Conservation (phyloP, 495 filamentous ascomycete species). For the Tuber indicum region DNA sequence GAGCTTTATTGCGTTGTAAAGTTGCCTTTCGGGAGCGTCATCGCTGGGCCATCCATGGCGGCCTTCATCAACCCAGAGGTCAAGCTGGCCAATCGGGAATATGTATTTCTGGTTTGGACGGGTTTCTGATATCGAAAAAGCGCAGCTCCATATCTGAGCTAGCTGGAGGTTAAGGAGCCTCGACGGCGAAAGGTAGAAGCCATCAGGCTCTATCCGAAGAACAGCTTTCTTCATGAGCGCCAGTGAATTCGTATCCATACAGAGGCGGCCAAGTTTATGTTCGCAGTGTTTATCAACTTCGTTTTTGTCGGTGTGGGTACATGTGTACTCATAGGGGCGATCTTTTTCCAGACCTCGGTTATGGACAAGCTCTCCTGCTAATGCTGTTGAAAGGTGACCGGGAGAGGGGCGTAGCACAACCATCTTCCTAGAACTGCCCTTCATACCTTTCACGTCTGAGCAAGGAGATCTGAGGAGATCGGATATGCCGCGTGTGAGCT, state of each 20-base stretch:
- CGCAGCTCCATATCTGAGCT: constrained; percentile 15
- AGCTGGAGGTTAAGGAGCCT: constrained; percentile 11
- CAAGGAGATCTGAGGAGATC: constrained; percentile 3
- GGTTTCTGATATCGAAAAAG: not conserved
- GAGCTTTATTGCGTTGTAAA: constrained; percentile 24
- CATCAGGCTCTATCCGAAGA: constrained; percentile 23
- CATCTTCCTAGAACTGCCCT: not conserved
- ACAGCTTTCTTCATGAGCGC: constrained; percentile 22
- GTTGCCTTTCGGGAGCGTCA: not conserved
- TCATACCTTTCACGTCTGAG: not conserved
- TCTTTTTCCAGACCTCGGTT: constrained; percentile 20
- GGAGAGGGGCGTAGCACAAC: constrained; percentile 18
- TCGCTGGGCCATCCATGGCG: not conserved
- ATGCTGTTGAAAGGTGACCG: constrained; percentile 19
- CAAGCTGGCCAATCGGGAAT: constrained; percentile 2
- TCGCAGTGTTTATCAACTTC: constrained; percentile 10
- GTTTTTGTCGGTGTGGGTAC: constrained; percentile 12
- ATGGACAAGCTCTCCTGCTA: constrained; percentile 21
- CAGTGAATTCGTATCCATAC: constrained; percentile 10
- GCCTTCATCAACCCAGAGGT: not conserved
- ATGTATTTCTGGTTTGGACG: constrained; percentile 3
- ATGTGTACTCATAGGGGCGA: constrained; percentile 9
- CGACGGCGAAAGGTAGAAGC: constrained; percentile 29
- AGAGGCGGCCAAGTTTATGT: constrained; percentile 20
- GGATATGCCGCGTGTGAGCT: constrained; percentile 6